A percentile compares a stretch with the other conserved stretches of the same genome.
phyloP scores from a whole-genome alignment of 306 rosid species.

The Dalbergia cultrata region DNA sequence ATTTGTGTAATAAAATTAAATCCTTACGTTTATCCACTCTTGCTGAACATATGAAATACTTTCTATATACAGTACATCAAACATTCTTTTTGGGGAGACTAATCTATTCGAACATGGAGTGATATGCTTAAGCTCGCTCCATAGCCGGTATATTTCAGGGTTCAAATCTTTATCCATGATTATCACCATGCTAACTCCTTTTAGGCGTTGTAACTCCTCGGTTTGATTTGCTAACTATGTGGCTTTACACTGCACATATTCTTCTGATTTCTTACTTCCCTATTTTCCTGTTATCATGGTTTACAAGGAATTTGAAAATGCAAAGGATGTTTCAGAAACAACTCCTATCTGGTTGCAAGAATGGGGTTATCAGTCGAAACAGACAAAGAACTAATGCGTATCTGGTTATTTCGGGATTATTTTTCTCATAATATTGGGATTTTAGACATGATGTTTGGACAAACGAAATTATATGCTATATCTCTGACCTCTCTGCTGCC shows the following conservation, averaged over 20 bases:
- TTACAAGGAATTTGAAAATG: conserved; percentile 6
- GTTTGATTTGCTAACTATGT: background rate
- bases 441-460: conserved; percentile 21
- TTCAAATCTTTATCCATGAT: background rate
- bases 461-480: conserved; percentile 1
- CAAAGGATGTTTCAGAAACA: background rate
- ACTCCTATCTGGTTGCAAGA: background rate
- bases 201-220: background rate
- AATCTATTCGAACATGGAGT: too few relatives aligned
- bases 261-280: background rate
- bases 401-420: conserved; percentile 7
- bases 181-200: background rate
- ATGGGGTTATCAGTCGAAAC: background rate
- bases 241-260: background rate
- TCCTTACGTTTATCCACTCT: background rate
- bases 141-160: background rate
- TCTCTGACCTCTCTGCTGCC: conserved; percentile 23
- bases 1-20: too few relatives aligned
- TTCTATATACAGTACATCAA: background rate
- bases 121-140: too few relatives aligned
- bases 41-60: background rate
- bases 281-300: conserved; percentile 2
- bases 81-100: too few relatives aligned
- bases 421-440: conserved; percentile 24
- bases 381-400: background rate